Conservation (phyloP, 331 rosid genomes). For the Phaseolus coccineus region DNA sequence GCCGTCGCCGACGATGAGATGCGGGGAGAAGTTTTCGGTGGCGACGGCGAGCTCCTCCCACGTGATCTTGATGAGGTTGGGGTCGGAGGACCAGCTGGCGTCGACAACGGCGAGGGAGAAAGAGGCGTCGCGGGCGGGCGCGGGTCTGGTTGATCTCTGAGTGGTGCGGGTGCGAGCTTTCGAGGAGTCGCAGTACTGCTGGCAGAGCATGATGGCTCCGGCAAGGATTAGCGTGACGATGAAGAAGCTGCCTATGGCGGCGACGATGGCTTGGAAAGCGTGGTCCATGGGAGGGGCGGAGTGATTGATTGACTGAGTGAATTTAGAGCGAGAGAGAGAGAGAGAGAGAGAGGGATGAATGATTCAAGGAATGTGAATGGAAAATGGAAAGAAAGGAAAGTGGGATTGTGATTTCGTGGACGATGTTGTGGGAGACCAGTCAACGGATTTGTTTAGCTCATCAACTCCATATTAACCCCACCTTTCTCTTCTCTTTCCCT, state of each 20-base stretch:
- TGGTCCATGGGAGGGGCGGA: slow-evolving; percentile 28
- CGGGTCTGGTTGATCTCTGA: slow-evolving; percentile 12
- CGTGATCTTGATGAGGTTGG: slow-evolving; percentile 67
- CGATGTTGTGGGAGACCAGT: slow-evolving; percentile 6
- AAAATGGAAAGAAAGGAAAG: background rate
- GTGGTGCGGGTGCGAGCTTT: background rate
- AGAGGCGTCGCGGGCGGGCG: slow-evolving; percentile 36
- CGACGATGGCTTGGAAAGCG: slow-evolving; percentile 21
- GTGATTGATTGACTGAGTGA: background rate
- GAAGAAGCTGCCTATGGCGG: slow-evolving; percentile 68
- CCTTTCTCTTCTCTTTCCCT: background rate
- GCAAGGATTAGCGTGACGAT: slow-evolving; percentile 51
- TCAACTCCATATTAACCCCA: background rate
- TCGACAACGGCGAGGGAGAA: slow-evolving; percentile 48
- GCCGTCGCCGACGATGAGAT: slow-evolving; percentile 87
- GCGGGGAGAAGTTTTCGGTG: slow-evolving; percentile 72
- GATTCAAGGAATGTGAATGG: no score
- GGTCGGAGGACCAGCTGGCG: slow-evolving; percentile 74
- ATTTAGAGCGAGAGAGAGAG: background rate
- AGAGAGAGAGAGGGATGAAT: background rate
- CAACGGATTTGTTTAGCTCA: background rate
- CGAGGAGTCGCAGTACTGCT: slow-evolving; percentile 1
- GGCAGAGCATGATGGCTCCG: slow-evolving; percentile 49
- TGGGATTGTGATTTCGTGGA: slow-evolving; percentile 5
- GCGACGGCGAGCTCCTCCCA: slow-evolving; percentile 71